phyloP scores from a whole-genome alignment of 805 yeast genomes.

The Candida palmyrensis region DNA sequence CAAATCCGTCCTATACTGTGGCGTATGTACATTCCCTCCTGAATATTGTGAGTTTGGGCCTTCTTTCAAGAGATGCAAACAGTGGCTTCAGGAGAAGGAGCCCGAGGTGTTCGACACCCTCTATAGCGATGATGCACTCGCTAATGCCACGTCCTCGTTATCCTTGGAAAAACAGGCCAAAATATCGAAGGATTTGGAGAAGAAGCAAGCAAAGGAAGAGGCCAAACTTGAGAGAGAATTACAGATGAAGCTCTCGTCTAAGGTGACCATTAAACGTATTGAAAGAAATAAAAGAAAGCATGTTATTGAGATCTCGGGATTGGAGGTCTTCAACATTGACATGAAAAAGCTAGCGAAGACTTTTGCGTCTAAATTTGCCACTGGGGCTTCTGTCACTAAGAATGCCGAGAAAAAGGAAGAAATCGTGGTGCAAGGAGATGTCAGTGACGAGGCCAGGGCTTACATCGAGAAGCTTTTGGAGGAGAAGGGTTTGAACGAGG shows the following conservation, averaged over 20 bases:
- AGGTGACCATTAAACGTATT: constrained; percentile 77
- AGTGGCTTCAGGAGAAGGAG: constrained; percentile 66
- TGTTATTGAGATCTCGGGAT: constrained; percentile 78
- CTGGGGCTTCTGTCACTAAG: constrained; percentile 90
- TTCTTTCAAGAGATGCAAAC: constrained; percentile 72
- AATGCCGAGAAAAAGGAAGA: constrained; percentile 91
- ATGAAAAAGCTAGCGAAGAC: constrained; percentile 88
- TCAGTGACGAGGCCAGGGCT: constrained; percentile 82
- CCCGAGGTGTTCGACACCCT: constrained; percentile 51
- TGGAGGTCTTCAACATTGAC: constrained; percentile 85
- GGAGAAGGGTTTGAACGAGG: constrained; percentile 77
- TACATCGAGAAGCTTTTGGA: constrained; percentile 65
- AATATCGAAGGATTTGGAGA: constrained; percentile 75
- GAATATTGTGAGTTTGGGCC: constrained; percentile 93
- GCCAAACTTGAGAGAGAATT: constrained; percentile 80
- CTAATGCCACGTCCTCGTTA: constrained; percentile 54
- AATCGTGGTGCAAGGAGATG: constrained; percentile 90
- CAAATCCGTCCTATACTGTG: constrained; percentile 59
- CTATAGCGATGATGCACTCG: constrained; percentile 57
- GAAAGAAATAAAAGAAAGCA: constrained; percentile 88
- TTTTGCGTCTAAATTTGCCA: constrained; percentile 90
- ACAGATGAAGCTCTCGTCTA: constrained; percentile 71
- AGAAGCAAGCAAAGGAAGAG: constrained; percentile 81
- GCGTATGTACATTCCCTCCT: constrained; percentile 78
- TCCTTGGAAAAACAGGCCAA: constrained; percentile 76